Conservation (phyloP, 345 rosid species). For the Durio zibethinus region DNA sequence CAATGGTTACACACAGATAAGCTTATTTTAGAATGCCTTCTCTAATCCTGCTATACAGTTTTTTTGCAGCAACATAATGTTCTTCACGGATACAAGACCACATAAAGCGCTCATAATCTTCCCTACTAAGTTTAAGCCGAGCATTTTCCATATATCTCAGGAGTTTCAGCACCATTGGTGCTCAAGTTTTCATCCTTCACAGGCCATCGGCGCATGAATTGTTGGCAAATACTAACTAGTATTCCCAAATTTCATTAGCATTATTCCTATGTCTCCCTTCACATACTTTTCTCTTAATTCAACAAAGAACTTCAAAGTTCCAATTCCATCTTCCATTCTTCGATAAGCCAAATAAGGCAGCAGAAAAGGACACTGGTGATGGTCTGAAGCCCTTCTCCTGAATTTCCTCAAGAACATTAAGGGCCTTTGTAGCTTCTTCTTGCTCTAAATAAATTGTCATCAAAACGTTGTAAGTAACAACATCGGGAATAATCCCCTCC, state of each 20-base stretch:
- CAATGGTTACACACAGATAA: conserved; percentile 90
- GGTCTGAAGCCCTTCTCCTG: conserved; percentile 55
- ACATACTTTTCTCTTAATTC: conserved; percentile 56
- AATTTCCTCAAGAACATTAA: conserved; percentile 61
- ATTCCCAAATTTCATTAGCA: conserved; percentile 48
- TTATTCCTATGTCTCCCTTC: conserved; percentile 54
- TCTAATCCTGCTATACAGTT: conserved; percentile 68
- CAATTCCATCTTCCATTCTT: conserved; percentile 74
- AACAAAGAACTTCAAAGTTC: conserved; percentile 64
- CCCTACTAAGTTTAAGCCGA: conserved; percentile 46
- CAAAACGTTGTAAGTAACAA: conserved; percentile 74
- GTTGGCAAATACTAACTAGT: conserved; percentile 75
- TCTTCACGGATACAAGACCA: conserved; percentile 95
- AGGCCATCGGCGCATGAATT: conserved; percentile 84
- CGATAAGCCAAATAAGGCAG: conserved; percentile 76
- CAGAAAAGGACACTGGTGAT: conserved; percentile 67
- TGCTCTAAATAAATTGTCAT: conserved; percentile 66
- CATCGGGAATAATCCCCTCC: conserved; percentile 61
- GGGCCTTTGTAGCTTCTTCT: conserved; percentile 55
- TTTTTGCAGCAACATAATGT: conserved; percentile 65
- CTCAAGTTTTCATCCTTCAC: conserved; percentile 49
- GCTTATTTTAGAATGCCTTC: conserved; percentile 55
- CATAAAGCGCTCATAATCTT: conserved; percentile 71
- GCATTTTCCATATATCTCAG: conserved; percentile 63
- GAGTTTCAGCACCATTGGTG: conserved; percentile 62